A percentile compares a stretch with the other conserved stretches of the same genome.
Conservation (phyloP, 441 rosid species). For the Caryocar brasiliense region DNA sequence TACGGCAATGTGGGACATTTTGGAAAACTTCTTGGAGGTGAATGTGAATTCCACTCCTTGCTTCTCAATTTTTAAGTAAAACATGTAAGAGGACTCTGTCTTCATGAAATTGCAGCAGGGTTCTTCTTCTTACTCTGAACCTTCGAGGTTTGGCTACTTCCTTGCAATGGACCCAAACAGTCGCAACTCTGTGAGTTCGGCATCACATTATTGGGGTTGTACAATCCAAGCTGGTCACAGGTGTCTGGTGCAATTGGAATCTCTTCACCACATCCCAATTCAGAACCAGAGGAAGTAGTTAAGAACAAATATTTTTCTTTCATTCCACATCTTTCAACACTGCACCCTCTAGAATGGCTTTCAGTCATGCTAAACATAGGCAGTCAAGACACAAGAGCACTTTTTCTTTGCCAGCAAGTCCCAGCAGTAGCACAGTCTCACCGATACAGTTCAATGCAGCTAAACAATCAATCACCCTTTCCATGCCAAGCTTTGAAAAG, state of each 20-base stretch:
- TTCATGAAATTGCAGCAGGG: slow-evolving; percentile 45
- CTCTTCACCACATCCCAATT: slow-evolving; percentile 20
- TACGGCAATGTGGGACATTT: slow-evolving; percentile 63
- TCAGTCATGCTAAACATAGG: slow-evolving; percentile 30
- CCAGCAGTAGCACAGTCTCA: slow-evolving; percentile 16
- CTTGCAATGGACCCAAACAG: slow-evolving; percentile 64
- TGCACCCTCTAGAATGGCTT: slow-evolving; percentile 46
- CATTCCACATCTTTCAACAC: slow-evolving; percentile 36
- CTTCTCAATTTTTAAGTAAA: neutral
- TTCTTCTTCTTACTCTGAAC: slow-evolving; percentile 47
- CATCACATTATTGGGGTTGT: slow-evolving; percentile 77
- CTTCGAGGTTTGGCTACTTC: slow-evolving; percentile 48
- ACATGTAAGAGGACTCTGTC: slow-evolving; percentile 2
- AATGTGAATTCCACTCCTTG: slow-evolving; percentile 6
- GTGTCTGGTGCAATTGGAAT: slow-evolving; percentile 60
- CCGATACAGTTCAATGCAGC: slow-evolving; percentile 50
- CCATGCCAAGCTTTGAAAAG: slow-evolving; percentile 89
- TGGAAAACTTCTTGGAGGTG: slow-evolving; percentile 70
- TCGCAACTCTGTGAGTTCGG: slow-evolving; percentile 49
- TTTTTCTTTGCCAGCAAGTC: slow-evolving; percentile 31
- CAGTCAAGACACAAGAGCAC: slow-evolving; percentile 32
- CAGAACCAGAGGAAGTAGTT: slow-evolving; percentile 21
- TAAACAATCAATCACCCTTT: slow-evolving; percentile 53
- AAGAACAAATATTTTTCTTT: slow-evolving; percentile 43
- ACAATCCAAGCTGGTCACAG: slow-evolving; percentile 68